Conservation (phyloP, 805 yeast genomes). For the Cyberlindnera nakhonratchasimensis region DNA sequence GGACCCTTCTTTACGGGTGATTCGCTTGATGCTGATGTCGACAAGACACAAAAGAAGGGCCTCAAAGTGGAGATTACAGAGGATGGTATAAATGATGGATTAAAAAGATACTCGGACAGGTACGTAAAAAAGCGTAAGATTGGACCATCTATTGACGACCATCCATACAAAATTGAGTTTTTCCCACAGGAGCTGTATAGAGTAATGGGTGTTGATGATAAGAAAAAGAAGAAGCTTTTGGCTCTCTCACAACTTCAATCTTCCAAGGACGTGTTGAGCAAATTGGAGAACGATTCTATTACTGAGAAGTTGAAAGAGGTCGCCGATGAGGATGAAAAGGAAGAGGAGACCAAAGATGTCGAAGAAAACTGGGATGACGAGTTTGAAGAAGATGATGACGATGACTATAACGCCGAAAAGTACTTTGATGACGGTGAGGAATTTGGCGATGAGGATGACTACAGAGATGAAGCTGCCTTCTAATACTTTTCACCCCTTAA, state of each 20-base stretch:
- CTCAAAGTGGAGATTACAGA: constrained; percentile 31
- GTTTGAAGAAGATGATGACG: constrained; percentile 58
- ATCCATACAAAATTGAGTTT: constrained; percentile 66
- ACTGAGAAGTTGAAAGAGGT: constrained; percentile 46
- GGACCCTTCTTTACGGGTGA: constrained; percentile 69
- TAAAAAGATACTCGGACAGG: constrained; percentile 77
- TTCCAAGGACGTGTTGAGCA: constrained; percentile 23
- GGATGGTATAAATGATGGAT: constrained; percentile 57
- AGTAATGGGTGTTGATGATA: constrained; percentile 62
- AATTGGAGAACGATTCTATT: constrained; percentile 32
- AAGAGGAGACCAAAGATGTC: constrained; percentile 31
- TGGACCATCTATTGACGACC: constrained; percentile 71
- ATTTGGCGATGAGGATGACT: constrained; percentile 45
- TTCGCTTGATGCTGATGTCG: constrained; percentile 31
- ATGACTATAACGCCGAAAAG: constrained; percentile 60
- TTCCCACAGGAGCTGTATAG: constrained; percentile 76
- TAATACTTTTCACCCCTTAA: constrained; percentile 23
- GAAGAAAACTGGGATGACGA: constrained; percentile 53
- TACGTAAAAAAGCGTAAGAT: constrained; percentile 68
- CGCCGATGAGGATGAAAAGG: constrained; percentile 45
- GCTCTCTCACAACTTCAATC: constrained; percentile 37
- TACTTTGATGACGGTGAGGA: constrained; percentile 61
- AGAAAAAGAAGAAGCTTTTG: constrained; percentile 47
- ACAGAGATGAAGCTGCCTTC: constrained; percentile 61
- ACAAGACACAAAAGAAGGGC: constrained; percentile 16